Conservation (phyloP, 768 basidiomycete species). For the Daedaleopsis sinensis region DNA sequence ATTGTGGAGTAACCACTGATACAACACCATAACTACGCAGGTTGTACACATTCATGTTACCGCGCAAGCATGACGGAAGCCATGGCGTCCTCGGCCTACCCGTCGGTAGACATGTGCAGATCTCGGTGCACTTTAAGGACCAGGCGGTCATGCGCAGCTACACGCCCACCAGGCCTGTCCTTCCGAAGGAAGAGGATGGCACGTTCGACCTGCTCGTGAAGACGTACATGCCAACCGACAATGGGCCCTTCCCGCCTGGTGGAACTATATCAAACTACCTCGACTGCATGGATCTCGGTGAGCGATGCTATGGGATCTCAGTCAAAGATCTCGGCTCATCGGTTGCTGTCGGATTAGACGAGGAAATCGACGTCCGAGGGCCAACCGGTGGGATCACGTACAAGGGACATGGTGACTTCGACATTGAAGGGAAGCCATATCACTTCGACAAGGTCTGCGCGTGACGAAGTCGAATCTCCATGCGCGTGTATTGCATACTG, state of each 20-base stretch:
- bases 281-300: slow-evolving; percentile 24
- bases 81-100: slow-evolving; percentile 21
- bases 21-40: not conserved
- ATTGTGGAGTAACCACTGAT: not conserved
- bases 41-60: slow-evolving; percentile 24
- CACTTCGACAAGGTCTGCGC: slow-evolving; percentile 20
- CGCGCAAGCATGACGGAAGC: slow-evolving; percentile 17
- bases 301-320: no score
- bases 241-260: slow-evolving; percentile 23
- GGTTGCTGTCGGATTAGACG: slow-evolving; percentile 9
- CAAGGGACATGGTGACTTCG: slow-evolving; percentile 20
- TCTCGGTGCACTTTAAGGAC: slow-evolving; percentile 26
- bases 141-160: slow-evolving; percentile 26
- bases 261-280: slow-evolving; percentile 27
- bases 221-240: slow-evolving; percentile 23
- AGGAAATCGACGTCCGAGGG: slow-evolving; percentile 27
- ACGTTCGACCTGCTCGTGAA: slow-evolving; percentile 28
- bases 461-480: not conserved
- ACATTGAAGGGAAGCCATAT: slow-evolving; percentile 21
- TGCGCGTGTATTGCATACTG: not conserved
- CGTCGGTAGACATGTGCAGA: slow-evolving; percentile 23
- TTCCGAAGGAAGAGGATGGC: slow-evolving; percentile 26
- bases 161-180: slow-evolving; percentile 24
- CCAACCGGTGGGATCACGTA: slow-evolving; percentile 26
- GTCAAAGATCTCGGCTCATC: not conserved